A percentile compares a stretch with the other conserved stretches of the same genome.
Evolutionary conservation across 2,329 filamentous ascomycete genomes (phyloP).

Genomic region (Dactylellina drechsleri): DNA sequence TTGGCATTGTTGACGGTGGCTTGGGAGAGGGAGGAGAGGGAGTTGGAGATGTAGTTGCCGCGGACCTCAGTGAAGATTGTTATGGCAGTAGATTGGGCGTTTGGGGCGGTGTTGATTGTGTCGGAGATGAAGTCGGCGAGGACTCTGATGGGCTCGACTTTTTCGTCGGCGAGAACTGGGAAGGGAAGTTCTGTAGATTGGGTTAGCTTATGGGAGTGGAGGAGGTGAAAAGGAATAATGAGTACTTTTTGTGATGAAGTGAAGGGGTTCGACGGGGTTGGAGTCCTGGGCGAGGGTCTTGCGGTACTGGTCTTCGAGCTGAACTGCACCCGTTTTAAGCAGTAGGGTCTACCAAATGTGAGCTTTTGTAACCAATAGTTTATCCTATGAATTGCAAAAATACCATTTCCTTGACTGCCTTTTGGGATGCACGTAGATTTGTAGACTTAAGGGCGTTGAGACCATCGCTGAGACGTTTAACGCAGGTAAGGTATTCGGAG

Average conservation of each 20-base stretch:
- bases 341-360: conserved; percentile 64
- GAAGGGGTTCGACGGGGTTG: conserved; percentile 83
- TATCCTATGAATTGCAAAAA: background rate
- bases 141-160: conserved; percentile 65
- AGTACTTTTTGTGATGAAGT: conserved; percentile 87
- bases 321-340: conserved; percentile 79
- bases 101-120: conserved; percentile 57
- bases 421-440: conserved; percentile 91
- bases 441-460: conserved; percentile 84
- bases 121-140: conserved; percentile 58
- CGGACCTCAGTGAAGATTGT: conserved; percentile 86
- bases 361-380: background rate
- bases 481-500: conserved; percentile 83
- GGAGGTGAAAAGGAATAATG: conserved; percentile 50
- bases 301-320: conserved; percentile 85
- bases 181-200: conserved; percentile 72
- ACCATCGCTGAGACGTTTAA: conserved; percentile 89
- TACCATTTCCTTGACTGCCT: conserved; percentile 67
- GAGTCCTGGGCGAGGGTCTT: conserved; percentile 81
- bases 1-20: conserved; percentile 86
- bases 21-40: conserved; percentile 84
- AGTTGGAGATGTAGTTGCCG: conserved; percentile 83
- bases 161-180: conserved; percentile 80
- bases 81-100: conserved; percentile 62
- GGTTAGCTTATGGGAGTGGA: background rate